Percentiles rank a stretch among this genome's conserved stretches.
phyloP scores from a whole-genome alignment of 2,329 filamentous ascomycete species.

The Hymenoscyphus fructigenus region DNA sequence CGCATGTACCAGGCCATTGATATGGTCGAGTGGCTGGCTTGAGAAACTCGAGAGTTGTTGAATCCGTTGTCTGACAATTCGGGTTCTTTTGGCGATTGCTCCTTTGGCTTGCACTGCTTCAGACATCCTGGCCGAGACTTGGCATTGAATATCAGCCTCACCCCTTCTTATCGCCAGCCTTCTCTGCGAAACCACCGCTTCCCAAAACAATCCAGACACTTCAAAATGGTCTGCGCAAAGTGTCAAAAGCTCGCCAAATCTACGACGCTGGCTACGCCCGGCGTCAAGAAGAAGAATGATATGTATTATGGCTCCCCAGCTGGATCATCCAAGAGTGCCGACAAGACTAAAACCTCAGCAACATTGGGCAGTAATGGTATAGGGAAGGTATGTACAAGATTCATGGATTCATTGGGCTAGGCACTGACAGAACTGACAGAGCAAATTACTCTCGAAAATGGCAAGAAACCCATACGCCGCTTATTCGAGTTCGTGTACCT shows the following conservation, averaged over 20 bases:
- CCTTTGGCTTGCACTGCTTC: neutral
- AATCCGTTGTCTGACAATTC: neutral
- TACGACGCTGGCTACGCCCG: constrained; percentile 61
- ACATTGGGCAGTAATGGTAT: constrained; percentile 59
- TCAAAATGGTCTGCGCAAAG: constrained; percentile 62
- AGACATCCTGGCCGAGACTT: neutral
- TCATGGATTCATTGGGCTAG: neutral
- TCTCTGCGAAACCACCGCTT: constrained; percentile 7
- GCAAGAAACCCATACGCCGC: constrained; percentile 67
- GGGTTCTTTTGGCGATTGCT: neutral
- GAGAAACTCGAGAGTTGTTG: neutral
- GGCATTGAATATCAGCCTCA: neutral
- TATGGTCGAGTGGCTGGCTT: neutral
- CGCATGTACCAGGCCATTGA: constrained; percentile 10
- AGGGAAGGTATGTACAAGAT: constrained; percentile 49
- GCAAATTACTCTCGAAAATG: constrained; percentile 62
- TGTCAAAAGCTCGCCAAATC: constrained; percentile 61
- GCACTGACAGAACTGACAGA: constrained; percentile 42
- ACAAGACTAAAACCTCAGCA: constrained; percentile 46
- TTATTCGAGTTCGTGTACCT: constrained; percentile 59
- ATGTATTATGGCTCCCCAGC: constrained; percentile 62
- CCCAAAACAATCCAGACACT: constrained; percentile 18
- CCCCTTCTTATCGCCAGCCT: constrained; percentile 7
- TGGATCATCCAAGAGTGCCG: constrained; percentile 39
- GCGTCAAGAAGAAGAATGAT: constrained; percentile 65